Base-by-base conservation (phyloP, 2,329 filamentous ascomycete species). In the Trematosphaeria pertusa region DNA sequence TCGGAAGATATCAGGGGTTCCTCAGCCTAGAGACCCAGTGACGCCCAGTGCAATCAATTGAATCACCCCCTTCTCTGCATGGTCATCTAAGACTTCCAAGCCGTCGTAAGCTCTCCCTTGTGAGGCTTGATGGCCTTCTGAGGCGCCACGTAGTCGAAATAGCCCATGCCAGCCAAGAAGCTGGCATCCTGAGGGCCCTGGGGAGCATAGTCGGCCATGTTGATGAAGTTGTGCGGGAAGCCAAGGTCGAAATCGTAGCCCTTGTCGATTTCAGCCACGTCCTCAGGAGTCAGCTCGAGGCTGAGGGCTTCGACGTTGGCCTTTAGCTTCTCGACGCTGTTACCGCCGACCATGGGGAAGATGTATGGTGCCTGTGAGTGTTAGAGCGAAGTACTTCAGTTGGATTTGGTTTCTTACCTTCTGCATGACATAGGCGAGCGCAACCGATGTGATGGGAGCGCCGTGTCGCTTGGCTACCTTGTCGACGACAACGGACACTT, bases 271-370 rank as follows among this genome's bases (percentile, higher is more conserved):
- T 84, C 80, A 34, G 81, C 72, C 18, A 91, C 81, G 33, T 91
- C 85, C 46, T 85, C 77, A 0, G 76, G 65, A 0, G 73, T 80
- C 24, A 91, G 73, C 42, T 79, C 72, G 33, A 90, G 73, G 1
- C 74, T 77, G 31, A 91, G 73, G 0, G 85, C 85, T 59, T 86
- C 81, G 51, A 90, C 85, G 59, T 89, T 89, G 45, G 77, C 79
- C 62, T 85, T 81, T 33, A 91, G 72, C 61, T 91, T 87, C 35
- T 86, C 82, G 12, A 88, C 67, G 54, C 83, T 89, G 12, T 86
- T 79, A 0, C 85, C 85, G 11, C 87, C 87, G 4, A 90, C 77
- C 30, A 91, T 84, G 0, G 88, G 88, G 62, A 89, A 89, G n/a
- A 91, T 85, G 59, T 88, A 82, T 0, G 86, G 39, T 8, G 53